Percentiles rank a stretch among this genome's conserved stretches.
phyloP scores from a whole-genome alignment of 2,329 filamentous ascomycete genomes.

The Rhytidhysteron rufulum region DNA sequence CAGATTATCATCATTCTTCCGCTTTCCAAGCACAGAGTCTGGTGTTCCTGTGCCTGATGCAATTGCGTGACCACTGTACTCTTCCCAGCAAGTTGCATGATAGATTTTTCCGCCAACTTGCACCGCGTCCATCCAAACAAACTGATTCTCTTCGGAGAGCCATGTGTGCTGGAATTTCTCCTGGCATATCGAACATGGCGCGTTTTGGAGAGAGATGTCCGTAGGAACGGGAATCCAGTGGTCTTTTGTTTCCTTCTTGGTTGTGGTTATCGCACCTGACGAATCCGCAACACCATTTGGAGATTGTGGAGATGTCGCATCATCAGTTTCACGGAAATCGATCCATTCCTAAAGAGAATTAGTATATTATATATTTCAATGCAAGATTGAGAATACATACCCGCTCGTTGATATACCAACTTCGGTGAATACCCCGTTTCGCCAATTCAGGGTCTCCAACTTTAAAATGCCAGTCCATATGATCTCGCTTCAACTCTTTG shows the following conservation, averaged over 20 bases:
- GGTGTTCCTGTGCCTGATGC: slow-evolving; percentile 24
- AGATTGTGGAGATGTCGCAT: slow-evolving; percentile 44
- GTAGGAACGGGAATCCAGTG: slow-evolving; percentile 82
- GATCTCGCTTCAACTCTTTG: slow-evolving; percentile 78
- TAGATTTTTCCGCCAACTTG: slow-evolving; percentile 76
- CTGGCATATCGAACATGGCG: slow-evolving; percentile 87
- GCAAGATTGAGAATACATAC: too few species aligned
- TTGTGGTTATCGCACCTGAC: slow-evolving; percentile 38
- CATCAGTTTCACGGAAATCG: slow-evolving; percentile 73
- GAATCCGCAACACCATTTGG: slow-evolving; percentile 28
- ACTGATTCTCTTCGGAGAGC: slow-evolving; percentile 90
- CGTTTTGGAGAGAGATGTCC: slow-evolving; percentile 68
- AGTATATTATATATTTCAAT: too few species aligned
- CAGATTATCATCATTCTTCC: slow-evolving; percentile 25
- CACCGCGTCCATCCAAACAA: slow-evolving; percentile 90
- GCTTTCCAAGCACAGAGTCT: slow-evolving; percentile 34
- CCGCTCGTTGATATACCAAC: slow-evolving; percentile 90
- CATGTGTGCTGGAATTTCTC: slow-evolving; percentile 91
- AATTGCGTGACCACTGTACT: slow-evolving; percentile 43
- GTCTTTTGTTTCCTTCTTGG: slow-evolving; percentile 54
- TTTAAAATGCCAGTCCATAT: slow-evolving; percentile 98
- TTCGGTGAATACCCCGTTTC: slow-evolving; percentile 82
- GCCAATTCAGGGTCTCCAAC: slow-evolving; percentile 86
- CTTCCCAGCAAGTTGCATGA: slow-evolving; percentile 84
- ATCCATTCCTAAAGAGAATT: slow-evolving; percentile 87